Base-by-base conservation (phyloP, 441 rosid species). In the Adansonia gregorii region DNA sequence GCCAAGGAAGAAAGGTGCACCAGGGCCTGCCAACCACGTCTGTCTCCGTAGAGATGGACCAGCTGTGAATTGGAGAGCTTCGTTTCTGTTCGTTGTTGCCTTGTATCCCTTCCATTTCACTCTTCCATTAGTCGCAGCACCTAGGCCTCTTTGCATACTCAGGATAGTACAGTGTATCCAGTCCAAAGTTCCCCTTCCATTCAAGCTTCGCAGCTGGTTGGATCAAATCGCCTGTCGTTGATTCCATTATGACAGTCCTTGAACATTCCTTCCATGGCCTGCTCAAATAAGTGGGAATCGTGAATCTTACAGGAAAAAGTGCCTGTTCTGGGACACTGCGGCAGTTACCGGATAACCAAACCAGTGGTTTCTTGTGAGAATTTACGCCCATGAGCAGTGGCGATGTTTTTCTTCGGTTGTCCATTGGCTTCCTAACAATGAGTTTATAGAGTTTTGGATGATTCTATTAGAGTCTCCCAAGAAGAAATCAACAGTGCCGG, bases 121-220 rank as follows among this genome's bases (percentile, higher is more conserved):
- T 43, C 94, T 81, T 15, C 78, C 61, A 58, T 65, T 55, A 0
- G 87, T 90, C 4, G 69, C 82, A 2, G 89, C 85, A 19, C 91
- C 90, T 0, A 87, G 87, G 1, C 93, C 94, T 2, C 11, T 92
- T 90, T 12, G 77, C 81, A 1, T 85, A 83, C 79, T 91, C 94
- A 0, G 88, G 90, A 8, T 87, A 86, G 41, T 82, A 89, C 19
- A 86, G 73, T 0, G 92, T 87, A 63, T 90, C 84, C 2, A 83
- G 88, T 3, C 81, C 84, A 0, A 70, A 78, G 70, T 82, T 78
- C 39, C 94, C 91, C 0, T 8, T 2, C 94, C 92, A 90, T 7
- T 87, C 83, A 77, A 90, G 69, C 88, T 88, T 90, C 39, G 93
- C 94, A 1, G 70, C 87, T 0, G 91, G 90, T 24, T 85, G 75